Conservation (phyloP, 23 red algal species). For the Gracilariopsis chorda region DNA sequence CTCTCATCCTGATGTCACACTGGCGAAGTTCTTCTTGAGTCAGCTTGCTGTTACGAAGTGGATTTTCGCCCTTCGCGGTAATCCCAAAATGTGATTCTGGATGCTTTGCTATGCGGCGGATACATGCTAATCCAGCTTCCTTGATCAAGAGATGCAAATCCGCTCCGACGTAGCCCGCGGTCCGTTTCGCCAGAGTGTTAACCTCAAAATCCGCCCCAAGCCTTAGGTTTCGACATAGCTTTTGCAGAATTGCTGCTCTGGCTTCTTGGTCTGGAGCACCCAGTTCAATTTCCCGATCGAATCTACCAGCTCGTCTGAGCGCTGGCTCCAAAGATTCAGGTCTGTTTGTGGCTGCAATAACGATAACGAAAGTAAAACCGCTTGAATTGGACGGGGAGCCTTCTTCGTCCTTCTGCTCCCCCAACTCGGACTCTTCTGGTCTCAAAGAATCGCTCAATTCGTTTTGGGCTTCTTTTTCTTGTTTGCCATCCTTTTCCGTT, state of each 20-base stretch:
- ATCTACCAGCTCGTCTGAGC: conserved; percentile 86
- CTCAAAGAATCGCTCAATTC: background rate
- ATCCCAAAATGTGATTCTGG: background rate
- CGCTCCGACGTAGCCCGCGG: conserved; percentile 93
- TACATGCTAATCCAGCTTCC: conserved; percentile 57
- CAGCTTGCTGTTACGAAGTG: background rate
- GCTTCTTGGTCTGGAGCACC: conserved; percentile 80
- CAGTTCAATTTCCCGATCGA: conserved; percentile 95
- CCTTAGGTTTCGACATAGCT: conserved; percentile 39
- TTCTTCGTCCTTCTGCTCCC: background rate
- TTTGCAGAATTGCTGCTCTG: conserved; percentile 70
- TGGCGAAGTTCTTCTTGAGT: background rate
- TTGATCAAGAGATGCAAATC: conserved; percentile 81
- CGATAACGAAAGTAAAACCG: conserved; percentile 38
- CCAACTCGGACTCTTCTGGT: background rate
- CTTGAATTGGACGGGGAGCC: background rate
- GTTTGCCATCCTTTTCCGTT: background rate
- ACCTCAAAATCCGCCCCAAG: conserved; percentile 43
- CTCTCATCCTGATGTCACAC: conserved; percentile 59
- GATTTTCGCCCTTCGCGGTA: too few relatives aligned
- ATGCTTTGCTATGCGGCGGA: conserved; percentile 57
- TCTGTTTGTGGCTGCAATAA: conserved; percentile 91
- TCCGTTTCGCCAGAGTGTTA: conserved; percentile 47
- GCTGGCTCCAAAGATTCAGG: conserved; percentile 93
- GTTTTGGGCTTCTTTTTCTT: background rate